Evolutionary conservation across 768 basidiomycete genomes (phyloP), one percentile per base, ranked within the genome.

Genomic region (Lactifluus piperatus): DNA sequence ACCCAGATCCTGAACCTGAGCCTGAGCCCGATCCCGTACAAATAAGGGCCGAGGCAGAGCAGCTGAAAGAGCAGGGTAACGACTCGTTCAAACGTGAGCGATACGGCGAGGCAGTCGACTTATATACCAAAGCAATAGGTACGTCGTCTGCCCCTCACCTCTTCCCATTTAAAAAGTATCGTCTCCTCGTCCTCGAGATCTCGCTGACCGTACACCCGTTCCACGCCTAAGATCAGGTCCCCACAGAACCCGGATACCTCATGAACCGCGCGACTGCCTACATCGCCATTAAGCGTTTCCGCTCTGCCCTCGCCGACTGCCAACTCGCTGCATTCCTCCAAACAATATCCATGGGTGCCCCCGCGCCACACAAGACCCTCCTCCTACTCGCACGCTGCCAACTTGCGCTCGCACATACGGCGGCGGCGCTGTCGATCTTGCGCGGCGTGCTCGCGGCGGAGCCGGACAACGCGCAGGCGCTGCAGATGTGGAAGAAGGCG

Each of bases 221-320:
- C 27, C n/a, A n/a, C 20, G n/a, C 18, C 11, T 32, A 34, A 73
- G 72, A 69, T 9, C 55, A 70, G 13, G 58, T 63, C n/a, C 56
- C 70, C 3, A 63, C 65, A 1, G 87, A 93, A 70, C 82, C 91
- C 0, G 78, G 86, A 3, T 94, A 87, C 68, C 75, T 86, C 62
- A 89, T 89, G 0, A 94, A 94, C 70, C 83, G 91, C 29, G 91
- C 92, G 0, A 91, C 92, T 0, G 85, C 91, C 2, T 81, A 85
- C 68, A 94, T 94, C 81, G 81, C 83, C 0, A 68, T 88, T 51
- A 91, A 92, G 68, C 81, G 81, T 34, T 94, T 86, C 76, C 77
- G 82, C 32, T 72, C 75, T 0, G 92, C 92, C 0, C 75, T 93
- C n/a, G 78, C 77, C 37, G 91, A 94, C 68, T 93, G 90, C 67